These are phyloP conservation scores for Monilinia polystroma DNA, from an alignment of 2,329 filamentous ascomycete genomes.

Conservation along the genomic window DNA sequence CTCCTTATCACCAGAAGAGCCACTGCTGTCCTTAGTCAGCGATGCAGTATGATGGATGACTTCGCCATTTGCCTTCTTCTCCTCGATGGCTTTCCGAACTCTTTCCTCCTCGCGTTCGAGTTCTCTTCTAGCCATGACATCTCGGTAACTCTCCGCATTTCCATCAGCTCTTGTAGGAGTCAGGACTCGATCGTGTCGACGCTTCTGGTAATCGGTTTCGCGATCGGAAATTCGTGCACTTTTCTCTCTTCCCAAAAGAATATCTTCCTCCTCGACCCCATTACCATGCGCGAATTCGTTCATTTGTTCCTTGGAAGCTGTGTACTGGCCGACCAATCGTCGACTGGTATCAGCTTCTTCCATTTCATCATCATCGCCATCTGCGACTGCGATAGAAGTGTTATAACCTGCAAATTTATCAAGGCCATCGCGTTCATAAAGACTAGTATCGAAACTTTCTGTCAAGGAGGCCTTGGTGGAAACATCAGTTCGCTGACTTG, in stretches of 20 bases:
- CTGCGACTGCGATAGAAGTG: slow-evolving; percentile 77
- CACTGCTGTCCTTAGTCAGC: slow-evolving; percentile 61
- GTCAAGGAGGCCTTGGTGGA: slow-evolving; percentile 89
- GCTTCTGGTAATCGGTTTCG: slow-evolving; percentile 97
- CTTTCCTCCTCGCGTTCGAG: slow-evolving; percentile 91
- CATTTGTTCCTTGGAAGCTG: slow-evolving; percentile 85
- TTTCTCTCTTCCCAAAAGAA: slow-evolving; percentile 80
- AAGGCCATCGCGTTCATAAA: slow-evolving; percentile 75
- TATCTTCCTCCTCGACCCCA: slow-evolving; percentile 89
- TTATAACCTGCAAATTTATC: slow-evolving; percentile 91
- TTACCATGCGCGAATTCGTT: slow-evolving; percentile 86
- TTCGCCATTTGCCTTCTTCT: slow-evolving; percentile 59
- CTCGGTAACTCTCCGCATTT: slow-evolving; percentile 79
- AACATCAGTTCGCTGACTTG: slow-evolving; percentile 76
- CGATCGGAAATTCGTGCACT: slow-evolving; percentile 87
- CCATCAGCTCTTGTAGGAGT: slow-evolving; percentile 83
- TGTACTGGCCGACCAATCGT: slow-evolving; percentile 91
- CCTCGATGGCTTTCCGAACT: slow-evolving; percentile 75
- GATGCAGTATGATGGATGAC: slow-evolving; percentile 68
- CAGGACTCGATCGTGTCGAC: slow-evolving; percentile 82
- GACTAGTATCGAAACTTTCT: slow-evolving; percentile 81
- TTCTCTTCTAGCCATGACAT: slow-evolving; percentile 87
- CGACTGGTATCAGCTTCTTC: slow-evolving; percentile 70
- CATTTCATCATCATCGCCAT: slow-evolving; percentile 77
- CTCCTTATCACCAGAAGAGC: slow-evolving; percentile 59